phyloP scores from a whole-genome alignment of 2,329 filamentous ascomycete species.

The Epicoccum sorghinum region DNA sequence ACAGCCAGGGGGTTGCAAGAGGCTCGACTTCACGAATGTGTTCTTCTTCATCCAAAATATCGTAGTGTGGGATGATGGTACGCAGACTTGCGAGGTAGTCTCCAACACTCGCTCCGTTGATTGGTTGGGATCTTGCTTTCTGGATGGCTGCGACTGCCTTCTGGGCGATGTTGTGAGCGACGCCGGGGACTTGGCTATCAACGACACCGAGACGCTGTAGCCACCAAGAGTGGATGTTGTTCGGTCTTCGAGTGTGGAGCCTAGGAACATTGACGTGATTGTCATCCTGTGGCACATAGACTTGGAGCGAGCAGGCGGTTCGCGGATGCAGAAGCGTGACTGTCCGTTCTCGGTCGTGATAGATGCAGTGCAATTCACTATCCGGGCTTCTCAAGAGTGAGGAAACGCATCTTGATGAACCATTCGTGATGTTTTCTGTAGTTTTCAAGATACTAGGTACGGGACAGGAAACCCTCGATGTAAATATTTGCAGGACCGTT shows the following conservation, averaged over 20 bases:
- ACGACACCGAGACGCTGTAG: neutral
- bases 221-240: neutral
- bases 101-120: neutral
- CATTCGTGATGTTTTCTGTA: neutral
- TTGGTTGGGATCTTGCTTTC: neutral
- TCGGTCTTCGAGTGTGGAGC: neutral
- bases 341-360: slow-evolving; percentile 1
- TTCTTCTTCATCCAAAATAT: neutral
- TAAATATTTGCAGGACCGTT: neutral
- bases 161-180: neutral
- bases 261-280: neutral
- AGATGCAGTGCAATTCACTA: neutral
- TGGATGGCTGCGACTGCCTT: neutral
- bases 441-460: neutral
- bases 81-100: neutral
- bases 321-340: neutral
- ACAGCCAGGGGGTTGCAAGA: neutral
- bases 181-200: neutral
- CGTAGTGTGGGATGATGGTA: neutral
- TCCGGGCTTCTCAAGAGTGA: neutral
- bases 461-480: neutral
- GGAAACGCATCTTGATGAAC: slow-evolving; percentile 1
- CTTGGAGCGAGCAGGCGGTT: neutral
- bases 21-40: neutral
- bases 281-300: slow-evolving; percentile 1